Conservation (phyloP, 306 rosid species). For the Castanopsis chinensis region DNA sequence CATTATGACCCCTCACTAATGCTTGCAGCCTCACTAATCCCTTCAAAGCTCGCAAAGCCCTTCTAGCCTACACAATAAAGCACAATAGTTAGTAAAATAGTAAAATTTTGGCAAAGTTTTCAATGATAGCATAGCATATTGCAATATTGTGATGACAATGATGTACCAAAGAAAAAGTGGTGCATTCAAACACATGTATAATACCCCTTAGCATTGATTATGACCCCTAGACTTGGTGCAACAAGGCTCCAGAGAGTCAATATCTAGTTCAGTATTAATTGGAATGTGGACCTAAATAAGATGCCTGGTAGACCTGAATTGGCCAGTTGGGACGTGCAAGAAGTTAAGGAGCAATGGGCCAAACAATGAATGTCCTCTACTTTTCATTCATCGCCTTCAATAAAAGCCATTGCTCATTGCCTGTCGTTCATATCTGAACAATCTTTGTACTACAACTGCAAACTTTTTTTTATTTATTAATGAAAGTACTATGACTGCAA, state of each 20-base stretch:
- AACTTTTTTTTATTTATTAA: background rate
- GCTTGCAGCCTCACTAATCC: constrained; percentile 92
- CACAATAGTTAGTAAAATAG: background rate
- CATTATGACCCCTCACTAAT: constrained; percentile 88
- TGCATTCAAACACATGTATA: too few relatives aligned
- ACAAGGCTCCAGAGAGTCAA: background rate
- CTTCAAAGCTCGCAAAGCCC: constrained; percentile 85
- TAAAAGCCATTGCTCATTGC: background rate
- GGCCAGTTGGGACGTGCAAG: background rate
- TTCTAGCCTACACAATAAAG: constrained; percentile 58
- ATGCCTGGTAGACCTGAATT: background rate
- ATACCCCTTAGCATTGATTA: too few relatives aligned
- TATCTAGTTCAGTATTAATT: background rate
- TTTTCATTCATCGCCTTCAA: background rate
- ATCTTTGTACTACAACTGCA: background rate
- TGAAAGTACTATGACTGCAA: background rate
- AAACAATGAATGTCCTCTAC: background rate
- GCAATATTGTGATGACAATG: too few relatives aligned
- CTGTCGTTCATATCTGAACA: background rate
- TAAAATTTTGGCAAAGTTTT: background rate
- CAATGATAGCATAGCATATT: background rate
- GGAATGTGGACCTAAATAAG: background rate
- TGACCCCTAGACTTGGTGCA: background rate
- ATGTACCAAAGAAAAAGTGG: too few relatives aligned
- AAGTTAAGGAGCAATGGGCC: background rate